Conservation (phyloP, 2,329 filamentous ascomycete genomes). For the Daldinia sp. region DNA sequence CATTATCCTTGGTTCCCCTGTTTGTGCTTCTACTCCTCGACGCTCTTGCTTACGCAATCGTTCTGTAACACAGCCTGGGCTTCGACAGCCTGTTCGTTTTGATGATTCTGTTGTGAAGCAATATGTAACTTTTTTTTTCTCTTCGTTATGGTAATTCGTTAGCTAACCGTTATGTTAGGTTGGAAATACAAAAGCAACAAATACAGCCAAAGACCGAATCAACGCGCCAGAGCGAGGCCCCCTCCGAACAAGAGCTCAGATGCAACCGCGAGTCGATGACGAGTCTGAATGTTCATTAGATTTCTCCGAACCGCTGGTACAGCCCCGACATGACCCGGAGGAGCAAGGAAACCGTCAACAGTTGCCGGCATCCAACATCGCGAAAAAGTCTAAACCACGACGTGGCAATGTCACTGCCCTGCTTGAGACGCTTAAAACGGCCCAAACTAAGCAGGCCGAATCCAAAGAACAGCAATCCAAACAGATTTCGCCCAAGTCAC, state of each 20-base stretch:
- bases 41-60: background rate
- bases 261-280: constrained; percentile 63
- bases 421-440: constrained; percentile 46
- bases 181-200: constrained; percentile 1
- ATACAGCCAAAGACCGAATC: constrained; percentile 2
- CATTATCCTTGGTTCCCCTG: background rate
- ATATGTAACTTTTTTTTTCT: background rate
- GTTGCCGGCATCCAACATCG: constrained; percentile 27
- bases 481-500: constrained; percentile 26
- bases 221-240: constrained; percentile 3
- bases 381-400: constrained; percentile 36
- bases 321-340: constrained; percentile 18
- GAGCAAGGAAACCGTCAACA: constrained; percentile 39
- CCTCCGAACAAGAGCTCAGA: constrained; percentile 49
- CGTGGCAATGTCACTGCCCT: constrained; percentile 48
- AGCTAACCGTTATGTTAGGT: background rate
- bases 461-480: constrained; percentile 28
- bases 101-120: background rate
- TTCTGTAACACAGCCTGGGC: background rate
- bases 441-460: constrained; percentile 40
- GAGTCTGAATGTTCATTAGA: constrained; percentile 58
- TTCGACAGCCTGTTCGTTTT: constrained; percentile 9
- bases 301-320: constrained; percentile 14
- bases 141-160: background rate
- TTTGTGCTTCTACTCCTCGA: background rate